Evolutionary conservation across 805 yeast species (phyloP).

Genomic region (Saccharomycopsis sp.): DNA sequence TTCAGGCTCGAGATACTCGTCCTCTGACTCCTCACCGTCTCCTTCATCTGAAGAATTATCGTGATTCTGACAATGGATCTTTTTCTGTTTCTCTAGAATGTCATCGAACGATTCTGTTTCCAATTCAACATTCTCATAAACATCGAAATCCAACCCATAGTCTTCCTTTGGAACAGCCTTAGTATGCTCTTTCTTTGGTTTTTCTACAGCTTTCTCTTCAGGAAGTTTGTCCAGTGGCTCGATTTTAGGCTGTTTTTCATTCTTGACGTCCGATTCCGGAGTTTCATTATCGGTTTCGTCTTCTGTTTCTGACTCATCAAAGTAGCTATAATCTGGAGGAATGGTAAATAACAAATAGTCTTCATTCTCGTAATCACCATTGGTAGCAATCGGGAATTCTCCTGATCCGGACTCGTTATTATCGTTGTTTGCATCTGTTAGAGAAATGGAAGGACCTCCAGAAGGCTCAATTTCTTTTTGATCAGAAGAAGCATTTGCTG

Average conservation of each 20-base stretch:
- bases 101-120: conserved; percentile 23
- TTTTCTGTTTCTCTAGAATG: background rate
- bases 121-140: conserved; percentile 26
- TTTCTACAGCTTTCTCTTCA: background rate
- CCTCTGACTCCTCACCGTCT: conserved; percentile 24
- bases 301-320: conserved; percentile 9
- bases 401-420: conserved; percentile 26
- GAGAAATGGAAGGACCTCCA: too few relatives aligned
- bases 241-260: too few relatives aligned
- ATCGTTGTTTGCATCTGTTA: conserved; percentile 22
- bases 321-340: conserved; percentile 6
- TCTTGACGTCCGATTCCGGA: too few relatives aligned
- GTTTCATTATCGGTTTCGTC: background rate
- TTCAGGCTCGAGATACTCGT: conserved; percentile 5
- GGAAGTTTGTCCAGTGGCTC: background rate
- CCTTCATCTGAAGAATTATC: conserved; percentile 24
- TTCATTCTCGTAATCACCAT: conserved; percentile 16
- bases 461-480: too few relatives aligned
- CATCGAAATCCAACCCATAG: conserved; percentile 20
- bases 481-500: background rate
- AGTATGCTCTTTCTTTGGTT: conserved; percentile 4
- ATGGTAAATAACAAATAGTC: conserved; percentile 18
- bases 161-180: conserved; percentile 17
- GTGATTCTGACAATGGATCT: conserved; percentile 2
- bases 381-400: conserved; percentile 15